Evolutionary conservation across 108 stramenopile species (phyloP).

Genomic region (Pseudonitzschia pungens): DNA sequence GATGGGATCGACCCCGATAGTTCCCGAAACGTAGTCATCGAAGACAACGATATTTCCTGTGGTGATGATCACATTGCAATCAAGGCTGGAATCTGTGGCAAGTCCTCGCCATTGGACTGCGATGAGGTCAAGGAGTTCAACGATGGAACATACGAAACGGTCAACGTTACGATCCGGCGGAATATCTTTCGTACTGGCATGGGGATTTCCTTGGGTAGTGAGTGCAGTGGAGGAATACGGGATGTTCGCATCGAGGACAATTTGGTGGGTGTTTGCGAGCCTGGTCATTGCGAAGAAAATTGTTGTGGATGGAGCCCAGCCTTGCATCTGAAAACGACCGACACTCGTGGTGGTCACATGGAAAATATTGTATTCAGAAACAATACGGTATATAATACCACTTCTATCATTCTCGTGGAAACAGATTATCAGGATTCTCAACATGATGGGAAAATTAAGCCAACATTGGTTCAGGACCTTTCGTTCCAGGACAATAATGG

Average conservation of each 20-base stretch:
- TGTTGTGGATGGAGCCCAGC: slow-evolving; percentile 34
- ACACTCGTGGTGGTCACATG: slow-evolving; percentile 27
- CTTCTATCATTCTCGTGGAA: slow-evolving; percentile 26
- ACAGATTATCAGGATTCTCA: slow-evolving; percentile 19
- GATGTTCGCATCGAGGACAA: slow-evolving; percentile 28
- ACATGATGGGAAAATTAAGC: background rate
- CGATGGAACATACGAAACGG: slow-evolving; percentile 15
- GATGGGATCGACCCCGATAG: slow-evolving; percentile 51
- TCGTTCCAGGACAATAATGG: background rate
- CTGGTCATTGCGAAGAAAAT: slow-evolving; percentile 21
- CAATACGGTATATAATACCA: slow-evolving; percentile 28
- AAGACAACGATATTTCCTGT: slow-evolving; percentile 29
- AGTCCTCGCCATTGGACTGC: slow-evolving; percentile 10
- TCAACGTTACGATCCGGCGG: slow-evolving; percentile 26
- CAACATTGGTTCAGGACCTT: slow-evolving; percentile 1
- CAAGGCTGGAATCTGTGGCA: slow-evolving; percentile 38
- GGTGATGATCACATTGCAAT: slow-evolving; percentile 51
- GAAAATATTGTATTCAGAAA: slow-evolving; percentile 24
- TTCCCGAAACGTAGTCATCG: slow-evolving; percentile 41
- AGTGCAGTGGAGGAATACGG: slow-evolving; percentile 41
- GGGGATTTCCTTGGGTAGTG: slow-evolving; percentile 42
- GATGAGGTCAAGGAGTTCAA: slow-evolving; percentile 3
- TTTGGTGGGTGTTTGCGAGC: slow-evolving; percentile 19
- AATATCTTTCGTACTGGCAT: slow-evolving; percentile 34
- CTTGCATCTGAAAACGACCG: slow-evolving; percentile 36